Evolutionary conservation across 305 asterid species (phyloP).

Genomic region (Fraxinus albicans): DNA sequence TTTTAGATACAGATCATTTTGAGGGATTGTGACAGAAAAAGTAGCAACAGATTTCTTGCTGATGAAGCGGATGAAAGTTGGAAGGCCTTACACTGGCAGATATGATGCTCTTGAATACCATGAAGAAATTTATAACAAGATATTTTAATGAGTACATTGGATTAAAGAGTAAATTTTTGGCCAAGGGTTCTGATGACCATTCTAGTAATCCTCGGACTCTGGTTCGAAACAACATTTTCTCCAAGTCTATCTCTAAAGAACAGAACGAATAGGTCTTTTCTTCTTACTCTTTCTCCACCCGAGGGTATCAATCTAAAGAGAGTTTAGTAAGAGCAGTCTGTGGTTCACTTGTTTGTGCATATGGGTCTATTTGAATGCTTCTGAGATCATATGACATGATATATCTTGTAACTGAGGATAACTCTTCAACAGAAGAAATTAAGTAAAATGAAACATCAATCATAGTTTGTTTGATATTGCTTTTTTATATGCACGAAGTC

Average conservation of each 20-base stretch:
- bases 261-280: neutral
- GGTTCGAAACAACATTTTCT: neutral
- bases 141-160: neutral
- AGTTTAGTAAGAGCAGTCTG: neutral
- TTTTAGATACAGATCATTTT: neutral
- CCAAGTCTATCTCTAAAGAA: neutral
- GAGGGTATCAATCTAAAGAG: neutral
- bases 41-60: neutral
- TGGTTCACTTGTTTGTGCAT: neutral
- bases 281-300: neutral
- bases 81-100: neutral
- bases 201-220: neutral
- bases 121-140: neutral
- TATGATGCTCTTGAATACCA: neutral
- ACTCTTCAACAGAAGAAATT: neutral
- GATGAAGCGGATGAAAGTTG: neutral
- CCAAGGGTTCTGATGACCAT: neutral
- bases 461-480: neutral
- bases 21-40: neutral
- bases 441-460: neutral
- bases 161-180: neutral
- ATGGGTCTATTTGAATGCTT: neutral
- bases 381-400: neutral
- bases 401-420: constrained; percentile 4
- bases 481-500: neutral